Conservation (phyloP, 441 rosid genomes). For the Syzygium malaccense region DNA sequence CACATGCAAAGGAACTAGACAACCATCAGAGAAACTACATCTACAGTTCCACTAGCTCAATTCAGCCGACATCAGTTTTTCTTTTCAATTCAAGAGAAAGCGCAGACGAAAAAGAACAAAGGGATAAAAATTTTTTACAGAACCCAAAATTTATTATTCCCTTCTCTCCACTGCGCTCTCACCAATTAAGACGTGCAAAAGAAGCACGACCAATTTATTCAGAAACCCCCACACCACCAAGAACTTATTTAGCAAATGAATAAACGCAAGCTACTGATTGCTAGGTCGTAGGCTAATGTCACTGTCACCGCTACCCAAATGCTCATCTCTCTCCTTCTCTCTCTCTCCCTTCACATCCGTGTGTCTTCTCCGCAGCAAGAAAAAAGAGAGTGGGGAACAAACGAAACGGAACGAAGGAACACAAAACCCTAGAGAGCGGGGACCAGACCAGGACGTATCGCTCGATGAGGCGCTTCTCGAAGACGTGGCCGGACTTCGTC, state of each 20-base stretch:
- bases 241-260: not conserved
- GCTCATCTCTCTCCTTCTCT: not conserved
- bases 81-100: not conserved
- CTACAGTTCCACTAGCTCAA: not conserved
- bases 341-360: not conserved
- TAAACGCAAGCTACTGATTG: not conserved
- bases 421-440: not conserved
- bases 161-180: not conserved
- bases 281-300: not conserved
- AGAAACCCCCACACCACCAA: not conserved
- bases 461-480: conserved; percentile 89
- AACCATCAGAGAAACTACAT: not conserved
- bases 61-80: not conserved
- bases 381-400: not conserved
- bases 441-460: conserved; percentile 58
- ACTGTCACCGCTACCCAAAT: not conserved
- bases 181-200: not conserved
- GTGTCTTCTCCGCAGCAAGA: not conserved
- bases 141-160: not conserved
- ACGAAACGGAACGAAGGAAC: conserved; percentile 7
- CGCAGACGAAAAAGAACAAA: not conserved
- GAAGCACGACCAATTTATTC: not conserved
- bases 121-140: not conserved
- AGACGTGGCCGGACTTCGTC: conserved; percentile 72
- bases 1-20: not conserved